Conservation (phyloP, 2,329 filamentous ascomycete species). For the Sporothrix mexicana region DNA sequence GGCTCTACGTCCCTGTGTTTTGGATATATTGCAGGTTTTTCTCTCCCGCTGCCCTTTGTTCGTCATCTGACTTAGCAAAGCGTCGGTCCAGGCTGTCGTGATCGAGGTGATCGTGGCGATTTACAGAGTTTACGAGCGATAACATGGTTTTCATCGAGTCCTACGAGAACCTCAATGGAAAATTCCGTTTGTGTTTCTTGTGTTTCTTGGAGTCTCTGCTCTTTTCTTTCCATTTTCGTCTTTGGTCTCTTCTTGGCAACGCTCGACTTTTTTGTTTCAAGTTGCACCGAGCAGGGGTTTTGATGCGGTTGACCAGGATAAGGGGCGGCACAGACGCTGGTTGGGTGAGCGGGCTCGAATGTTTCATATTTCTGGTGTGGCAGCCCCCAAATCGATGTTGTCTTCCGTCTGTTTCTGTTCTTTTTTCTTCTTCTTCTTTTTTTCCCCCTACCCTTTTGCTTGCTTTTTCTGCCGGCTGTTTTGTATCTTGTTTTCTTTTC, state of each 20-base stretch:
- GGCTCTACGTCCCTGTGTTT: not conserved
- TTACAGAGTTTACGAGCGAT: not conserved
- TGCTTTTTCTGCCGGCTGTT: too few species aligned
- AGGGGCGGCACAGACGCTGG: constrained; percentile 6
- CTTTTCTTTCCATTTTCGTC: not conserved
- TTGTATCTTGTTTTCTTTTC: too few species aligned
- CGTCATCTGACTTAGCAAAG: not conserved
- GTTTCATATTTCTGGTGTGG: constrained; percentile 24
- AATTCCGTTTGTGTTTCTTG: too few species aligned
- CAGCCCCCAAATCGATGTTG: not conserved
- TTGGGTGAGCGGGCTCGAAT: not conserved
- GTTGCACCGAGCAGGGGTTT: constrained; percentile 9
- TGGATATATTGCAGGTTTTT: not conserved
- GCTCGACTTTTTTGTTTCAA: constrained; percentile 15
- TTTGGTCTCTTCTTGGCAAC: not conserved
- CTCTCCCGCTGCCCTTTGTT: not conserved
- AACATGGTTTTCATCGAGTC: not conserved
- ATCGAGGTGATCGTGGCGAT: not conserved
- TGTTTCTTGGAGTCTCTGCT: not conserved
- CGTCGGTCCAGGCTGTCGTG: not conserved
- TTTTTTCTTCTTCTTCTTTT: not conserved
- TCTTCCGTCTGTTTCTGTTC: not conserved
- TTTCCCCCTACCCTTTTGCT: not conserved
- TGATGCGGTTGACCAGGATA: not conserved
- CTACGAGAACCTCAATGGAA: not conserved